phyloP scores from a whole-genome alignment of 495 filamentous ascomycete genomes.

The Podospora anserina region DNA sequence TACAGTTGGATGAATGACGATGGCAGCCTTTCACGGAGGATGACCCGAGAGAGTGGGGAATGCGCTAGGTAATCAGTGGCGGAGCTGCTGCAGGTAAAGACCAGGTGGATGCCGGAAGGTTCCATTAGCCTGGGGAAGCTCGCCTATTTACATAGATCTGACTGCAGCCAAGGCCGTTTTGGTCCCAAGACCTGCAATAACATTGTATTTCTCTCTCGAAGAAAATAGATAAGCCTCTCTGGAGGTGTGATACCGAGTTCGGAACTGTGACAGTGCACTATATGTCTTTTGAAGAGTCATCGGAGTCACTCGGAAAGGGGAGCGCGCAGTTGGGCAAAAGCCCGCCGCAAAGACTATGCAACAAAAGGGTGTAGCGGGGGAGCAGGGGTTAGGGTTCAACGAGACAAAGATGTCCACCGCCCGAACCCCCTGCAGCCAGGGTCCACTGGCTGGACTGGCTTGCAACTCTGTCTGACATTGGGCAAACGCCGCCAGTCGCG shows the following conservation, averaged over 20 bases:
- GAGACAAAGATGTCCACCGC: not conserved
- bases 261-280: not conserved
- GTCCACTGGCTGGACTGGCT: conserved; percentile 5
- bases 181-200: not conserved
- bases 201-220: not conserved
- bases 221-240: not conserved
- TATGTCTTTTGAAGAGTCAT: not conserved
- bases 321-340: not conserved
- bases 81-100: conserved; percentile 13
- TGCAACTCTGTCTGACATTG: conserved; percentile 10
- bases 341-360: not conserved
- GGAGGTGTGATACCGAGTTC: not conserved
- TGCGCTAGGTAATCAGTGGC: conserved; percentile 12
- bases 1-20: conserved; percentile 5
- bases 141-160: not conserved
- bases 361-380: not conserved
- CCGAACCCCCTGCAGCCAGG: conserved; percentile 1
- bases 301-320: not conserved
- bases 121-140: conserved; percentile 2
- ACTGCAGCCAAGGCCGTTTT: not conserved
- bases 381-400: conserved; percentile 6
- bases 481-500: conserved; percentile 14
- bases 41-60: conserved; percentile 19
- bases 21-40: conserved; percentile 11
- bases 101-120: conserved; percentile 14